These are phyloP conservation scores for Pneumocystis carinii DNA, from an alignment of 1,139 yeast genomes.

Conservation along the genomic window DNA sequence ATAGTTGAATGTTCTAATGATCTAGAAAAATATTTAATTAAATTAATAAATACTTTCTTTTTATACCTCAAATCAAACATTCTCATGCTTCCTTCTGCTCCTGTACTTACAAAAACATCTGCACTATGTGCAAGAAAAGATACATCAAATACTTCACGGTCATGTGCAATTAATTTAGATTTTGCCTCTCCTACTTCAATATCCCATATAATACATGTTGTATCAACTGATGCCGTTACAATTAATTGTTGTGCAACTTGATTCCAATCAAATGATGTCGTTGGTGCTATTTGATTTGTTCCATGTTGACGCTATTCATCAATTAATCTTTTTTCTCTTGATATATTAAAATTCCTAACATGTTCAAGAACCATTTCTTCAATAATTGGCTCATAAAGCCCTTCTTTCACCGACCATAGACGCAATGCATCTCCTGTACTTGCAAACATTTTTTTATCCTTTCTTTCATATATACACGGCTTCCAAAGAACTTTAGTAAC, in stretches of 20 bases:
- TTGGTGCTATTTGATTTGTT: conserved; percentile 31
- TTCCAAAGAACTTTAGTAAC: no score
- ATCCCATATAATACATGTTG: conserved; percentile 97
- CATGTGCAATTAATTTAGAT: conserved; percentile 93
- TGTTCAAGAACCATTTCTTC: no score
- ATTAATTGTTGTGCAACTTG: conserved; percentile 50
- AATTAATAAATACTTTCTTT: neutral
- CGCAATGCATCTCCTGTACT: conserved; percentile 10
- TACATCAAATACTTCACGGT: conserved; percentile 87
- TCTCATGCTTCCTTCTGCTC: conserved; percentile 89
- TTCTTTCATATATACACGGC: no score
- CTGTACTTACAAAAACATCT: conserved; percentile 79
- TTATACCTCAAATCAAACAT: conserved; percentile 64
- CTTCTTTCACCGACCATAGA: conserved; percentile 12
- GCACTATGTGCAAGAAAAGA: conserved; percentile 62
- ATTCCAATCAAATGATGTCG: conserved; percentile 93
- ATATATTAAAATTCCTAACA: no score
- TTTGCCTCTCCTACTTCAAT: conserved; percentile 59
- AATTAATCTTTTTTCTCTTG: conserved; percentile 16
- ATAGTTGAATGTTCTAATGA: conserved; percentile 88
- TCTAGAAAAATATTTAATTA: neutral
- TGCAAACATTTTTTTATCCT: neutral
- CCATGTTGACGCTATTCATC: neutral
- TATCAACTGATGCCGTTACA: conserved; percentile 80
- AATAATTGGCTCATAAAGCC: no score